These are phyloP conservation scores for Candida gorgasii DNA, from an alignment of 805 yeast genomes.

Conservation along the genomic window DNA sequence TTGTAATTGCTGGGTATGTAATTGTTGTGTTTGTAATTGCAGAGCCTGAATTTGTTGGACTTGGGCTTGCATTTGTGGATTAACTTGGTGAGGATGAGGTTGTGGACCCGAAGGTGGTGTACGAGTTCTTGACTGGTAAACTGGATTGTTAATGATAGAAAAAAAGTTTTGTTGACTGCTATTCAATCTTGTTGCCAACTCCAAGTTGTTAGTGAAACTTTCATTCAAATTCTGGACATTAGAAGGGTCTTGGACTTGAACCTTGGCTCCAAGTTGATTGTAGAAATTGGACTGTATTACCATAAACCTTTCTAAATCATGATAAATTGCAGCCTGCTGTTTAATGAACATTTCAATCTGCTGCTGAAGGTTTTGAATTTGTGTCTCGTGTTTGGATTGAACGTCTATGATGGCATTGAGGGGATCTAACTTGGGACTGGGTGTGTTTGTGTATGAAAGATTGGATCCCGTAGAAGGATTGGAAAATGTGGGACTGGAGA, in stretches of 20 bases:
- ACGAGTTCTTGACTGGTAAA: background rate
- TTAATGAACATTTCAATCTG: constrained; percentile 15
- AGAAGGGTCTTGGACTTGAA: constrained; percentile 3
- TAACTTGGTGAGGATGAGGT: background rate
- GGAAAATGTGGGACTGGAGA: constrained; percentile 9
- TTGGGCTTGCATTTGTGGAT: too few species aligned
- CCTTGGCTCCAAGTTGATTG: too few species aligned
- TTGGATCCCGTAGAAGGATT: too few species aligned
- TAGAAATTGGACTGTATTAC: constrained; percentile 19
- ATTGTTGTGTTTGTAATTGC: background rate
- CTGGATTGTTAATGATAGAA: constrained; percentile 7
- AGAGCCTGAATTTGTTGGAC: background rate
- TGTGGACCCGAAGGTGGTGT: background rate
- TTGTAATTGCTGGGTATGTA: background rate
- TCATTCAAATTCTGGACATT: constrained; percentile 14
- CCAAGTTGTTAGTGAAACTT: constrained; percentile 19
- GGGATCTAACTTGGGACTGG: background rate
- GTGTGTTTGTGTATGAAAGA: constrained; percentile 1
- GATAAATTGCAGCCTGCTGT: constrained; percentile 16
- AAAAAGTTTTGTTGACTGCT: constrained; percentile 9
- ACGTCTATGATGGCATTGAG: constrained; percentile 3
- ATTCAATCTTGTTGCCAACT: constrained; percentile 19
- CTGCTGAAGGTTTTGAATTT: constrained; percentile 15
- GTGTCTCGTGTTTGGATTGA: constrained; percentile 9
- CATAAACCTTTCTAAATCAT: constrained; percentile 17